These are phyloP conservation scores for Pseudogymnoascus destructans DNA, from an alignment of 2,329 filamentous ascomycete genomes.

Conservation along the genomic window DNA sequence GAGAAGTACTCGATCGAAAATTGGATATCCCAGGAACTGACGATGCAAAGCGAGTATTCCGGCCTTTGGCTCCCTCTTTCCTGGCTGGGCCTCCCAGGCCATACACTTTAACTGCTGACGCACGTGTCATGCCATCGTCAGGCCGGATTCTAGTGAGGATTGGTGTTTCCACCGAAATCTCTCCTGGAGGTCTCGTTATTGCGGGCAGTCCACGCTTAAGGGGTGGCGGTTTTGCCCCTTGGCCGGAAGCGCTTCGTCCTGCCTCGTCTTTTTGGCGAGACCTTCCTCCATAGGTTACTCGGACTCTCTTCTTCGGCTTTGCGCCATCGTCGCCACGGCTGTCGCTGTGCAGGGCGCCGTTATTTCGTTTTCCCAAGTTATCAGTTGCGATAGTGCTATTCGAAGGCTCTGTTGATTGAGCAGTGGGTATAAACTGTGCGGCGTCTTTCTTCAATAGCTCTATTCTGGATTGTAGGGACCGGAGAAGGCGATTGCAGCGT, in stretches of 20 bases:
- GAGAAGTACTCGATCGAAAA: not conserved
- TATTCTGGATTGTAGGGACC: slow-evolving; percentile 32
- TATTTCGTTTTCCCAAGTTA: not conserved
- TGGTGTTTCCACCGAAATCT: slow-evolving; percentile 24
- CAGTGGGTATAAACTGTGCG: slow-evolving; percentile 13
- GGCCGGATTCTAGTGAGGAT: slow-evolving; percentile 20
- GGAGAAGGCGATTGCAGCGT: slow-evolving; percentile 32
- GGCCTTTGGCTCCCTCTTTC: not conserved
- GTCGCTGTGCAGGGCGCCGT: not conserved
- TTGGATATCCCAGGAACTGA: not conserved
- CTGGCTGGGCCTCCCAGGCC: not conserved
- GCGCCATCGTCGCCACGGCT: not conserved
- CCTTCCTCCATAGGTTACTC: not conserved
- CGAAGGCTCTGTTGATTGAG: not conserved
- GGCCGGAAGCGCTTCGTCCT: not conserved
- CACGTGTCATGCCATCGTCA: not conserved
- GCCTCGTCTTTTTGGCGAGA: not conserved
- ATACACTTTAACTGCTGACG: not conserved
- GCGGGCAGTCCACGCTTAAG: not conserved
- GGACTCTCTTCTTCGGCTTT: not conserved
- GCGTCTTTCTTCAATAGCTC: slow-evolving; percentile 29
- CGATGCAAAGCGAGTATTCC: not conserved
- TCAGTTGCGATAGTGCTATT: not conserved
- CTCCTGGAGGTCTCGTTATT: slow-evolving; percentile 17
- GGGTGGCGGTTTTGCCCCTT: not conserved